phyloP scores from a whole-genome alignment of 352 stramenopile species.

The Phytophthora kernoviae region DNA sequence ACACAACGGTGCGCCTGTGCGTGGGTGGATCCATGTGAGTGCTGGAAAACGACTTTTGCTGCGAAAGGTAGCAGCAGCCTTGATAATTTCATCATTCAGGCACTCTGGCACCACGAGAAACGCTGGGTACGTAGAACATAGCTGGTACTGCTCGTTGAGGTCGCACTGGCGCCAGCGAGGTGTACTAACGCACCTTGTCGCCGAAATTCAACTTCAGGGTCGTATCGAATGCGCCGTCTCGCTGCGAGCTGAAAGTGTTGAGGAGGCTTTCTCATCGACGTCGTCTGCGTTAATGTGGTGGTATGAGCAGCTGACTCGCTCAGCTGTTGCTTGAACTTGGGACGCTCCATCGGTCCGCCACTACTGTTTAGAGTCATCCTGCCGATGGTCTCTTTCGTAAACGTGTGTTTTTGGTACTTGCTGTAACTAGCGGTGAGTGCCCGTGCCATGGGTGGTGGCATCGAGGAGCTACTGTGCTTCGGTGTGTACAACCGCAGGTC shows the following conservation, averaged over 20 bases:
- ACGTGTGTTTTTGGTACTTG: constrained; percentile 45
- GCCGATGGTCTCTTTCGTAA: constrained; percentile 27
- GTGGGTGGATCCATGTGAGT: constrained; percentile 91
- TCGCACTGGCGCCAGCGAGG: constrained; percentile 63
- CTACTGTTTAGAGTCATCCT: constrained; percentile 10
- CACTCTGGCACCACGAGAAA: constrained; percentile 73
- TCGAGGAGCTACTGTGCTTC: constrained; percentile 45
- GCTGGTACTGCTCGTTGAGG: constrained; percentile 70
- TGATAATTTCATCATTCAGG: constrained; percentile 73
- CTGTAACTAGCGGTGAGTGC: constrained; percentile 33
- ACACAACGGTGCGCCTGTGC: constrained; percentile 92
- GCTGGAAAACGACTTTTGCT: constrained; percentile 80
- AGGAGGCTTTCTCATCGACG: constrained; percentile 34
- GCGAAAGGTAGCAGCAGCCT: constrained; percentile 67
- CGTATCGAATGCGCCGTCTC: constrained; percentile 77
- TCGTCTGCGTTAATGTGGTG: constrained; percentile 14
- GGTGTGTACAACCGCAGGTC: constrained; percentile 67
- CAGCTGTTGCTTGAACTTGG: constrained; percentile 49
- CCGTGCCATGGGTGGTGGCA: constrained; percentile 39
- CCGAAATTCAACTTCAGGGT: constrained; percentile 60
- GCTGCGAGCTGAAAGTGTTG: constrained; percentile 40
- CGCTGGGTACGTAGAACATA: constrained; percentile 75
- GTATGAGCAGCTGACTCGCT: constrained; percentile 36
- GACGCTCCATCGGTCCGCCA: constrained; percentile 17
- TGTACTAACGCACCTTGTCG: constrained; percentile 69